A percentile compares a stretch with the other conserved stretches of the same genome.
These are phyloP conservation scores for Colletotrichum caudatum DNA, from an alignment of 2,329 filamentous ascomycete species.

Conservation along the genomic window DNA sequence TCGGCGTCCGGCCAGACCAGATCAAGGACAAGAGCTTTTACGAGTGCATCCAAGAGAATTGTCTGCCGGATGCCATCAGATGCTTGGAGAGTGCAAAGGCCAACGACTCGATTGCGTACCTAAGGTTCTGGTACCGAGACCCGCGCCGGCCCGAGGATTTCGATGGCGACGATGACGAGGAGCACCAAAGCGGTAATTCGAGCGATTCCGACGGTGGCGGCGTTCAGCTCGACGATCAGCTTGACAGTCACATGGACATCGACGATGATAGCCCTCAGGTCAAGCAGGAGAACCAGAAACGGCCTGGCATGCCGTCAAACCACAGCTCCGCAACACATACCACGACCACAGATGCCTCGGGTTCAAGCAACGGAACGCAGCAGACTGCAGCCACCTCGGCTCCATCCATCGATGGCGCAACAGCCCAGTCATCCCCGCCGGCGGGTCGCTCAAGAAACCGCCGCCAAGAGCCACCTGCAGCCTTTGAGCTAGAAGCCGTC, in stretches of 20 bases:
- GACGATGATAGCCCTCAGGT: slow-evolving; percentile 52
- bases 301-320: slow-evolving; percentile 29
- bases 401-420: slow-evolving; percentile 25
- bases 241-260: slow-evolving; percentile 58
- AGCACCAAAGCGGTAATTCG: slow-evolving; percentile 50
- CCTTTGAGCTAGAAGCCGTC: slow-evolving; percentile 86
- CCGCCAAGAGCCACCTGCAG: slow-evolving; percentile 51
- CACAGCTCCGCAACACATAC: slow-evolving; percentile 44
- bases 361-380: slow-evolving; percentile 30
- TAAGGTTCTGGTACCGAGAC: slow-evolving; percentile 87
- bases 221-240: slow-evolving; percentile 56
- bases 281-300: slow-evolving; percentile 51
- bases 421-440: slow-evolving; percentile 14
- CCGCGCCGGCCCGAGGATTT: slow-evolving; percentile 71
- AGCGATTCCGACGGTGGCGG: slow-evolving; percentile 60
- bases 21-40: slow-evolving; percentile 86
- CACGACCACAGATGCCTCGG: slow-evolving; percentile 20
- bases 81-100: slow-evolving; percentile 88
- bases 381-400: slow-evolving; percentile 26
- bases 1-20: slow-evolving; percentile 77
- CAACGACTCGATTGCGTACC: slow-evolving; percentile 90
- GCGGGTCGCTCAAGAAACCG: slow-evolving; percentile 43
- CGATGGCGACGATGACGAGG: slow-evolving; percentile 56
- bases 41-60: slow-evolving; percentile 84
- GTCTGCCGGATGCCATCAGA: slow-evolving; percentile 79